Evolutionary conservation across 1,139 yeast species (phyloP), one percentile per base, ranked within the genome.

Genomic region (Sugiyamaella novakii): DNA sequence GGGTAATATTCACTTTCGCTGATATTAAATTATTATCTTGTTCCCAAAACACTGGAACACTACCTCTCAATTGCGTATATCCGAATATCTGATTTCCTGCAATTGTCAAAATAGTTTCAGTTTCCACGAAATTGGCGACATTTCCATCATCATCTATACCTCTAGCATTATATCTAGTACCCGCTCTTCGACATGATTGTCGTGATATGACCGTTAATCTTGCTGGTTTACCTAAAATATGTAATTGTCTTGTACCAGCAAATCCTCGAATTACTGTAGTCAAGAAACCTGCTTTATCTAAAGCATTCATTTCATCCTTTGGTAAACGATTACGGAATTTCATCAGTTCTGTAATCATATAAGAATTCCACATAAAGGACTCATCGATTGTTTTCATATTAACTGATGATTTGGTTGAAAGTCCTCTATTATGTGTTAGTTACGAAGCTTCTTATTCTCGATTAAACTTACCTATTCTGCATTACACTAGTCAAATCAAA

Each of bases 11-110:
- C 44, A 92, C 87, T 65, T 91, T 92, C 14, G 92, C 84, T 41
- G 81, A 64, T n/a, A 83, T 71, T 49, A 83, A 69, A 10, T 87
- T 84, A 1, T 95, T 82, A 61, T 91, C 98, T 66, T 94, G 99
- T 65, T 94, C 98, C 98, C 98, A 94, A 64, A 94, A 94, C 1
- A 94, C 77, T 0, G 99, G 98, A 2, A 92, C 92, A 12, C 96
- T 86, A 2, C 99, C 99, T 65, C 99, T 75, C 12, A 92, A 79
- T 66, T 91, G 96, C 1, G 86, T 80, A 65, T 83, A 91, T 1
- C 97, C 81, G 64, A 81, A 88, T 47, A 78, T 74, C 29, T 83
- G 75, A 45, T 79, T 79, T 10, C 73, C 70, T 1, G 79, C 77
- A 48, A 76, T 72, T 64, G 78, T 80, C 58, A 82, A 67, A 29